Base-by-base conservation (phyloP, 768 basidiomycete genomes). In the Asterophora lycoperdoides region DNA sequence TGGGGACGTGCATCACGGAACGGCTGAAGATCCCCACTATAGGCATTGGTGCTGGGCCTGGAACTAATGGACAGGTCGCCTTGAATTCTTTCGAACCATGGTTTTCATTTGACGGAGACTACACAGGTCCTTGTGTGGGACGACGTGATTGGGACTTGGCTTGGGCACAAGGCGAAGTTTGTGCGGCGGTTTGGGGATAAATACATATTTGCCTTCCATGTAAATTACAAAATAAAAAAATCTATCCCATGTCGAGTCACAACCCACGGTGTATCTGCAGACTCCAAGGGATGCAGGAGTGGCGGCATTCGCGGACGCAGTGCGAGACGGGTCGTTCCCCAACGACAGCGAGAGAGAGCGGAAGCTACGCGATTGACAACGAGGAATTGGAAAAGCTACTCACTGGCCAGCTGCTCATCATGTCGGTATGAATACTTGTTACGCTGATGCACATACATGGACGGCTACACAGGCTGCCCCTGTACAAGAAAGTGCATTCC, bases 1-100 rank as follows among this genome's bases (percentile, higher is more conserved):
- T 99, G 17, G 95, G 84, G 0, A 69, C 71, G 52, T 83, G 84
- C 59, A 79, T 97, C 62, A 93, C 93, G 2, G 70, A 76, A 17
- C 65, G 70, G 9, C 67, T 95, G 46, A 65, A 60, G 23, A 79
- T 93, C 17, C 86, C 91, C 20, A 97, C 93, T 1, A 96, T 99
- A 56, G 95, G 95, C 7, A 97, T 99, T 53, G 95, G 95, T 30
- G 95, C 95, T 0, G 95, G 96, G 2, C 78, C 83, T 8, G 74
- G 74, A 32, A 92, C 88, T 34, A 82, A 69, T 56, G 95, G 95
- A 1, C 95, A 94, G 74, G 78, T 75, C 48, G 41, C 33, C 2
- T 37, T 49, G 7, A 15, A 41, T 47, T 40, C 54, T 43, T 36
- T 41, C 13, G 2, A 18, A 41, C 5, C 15, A 13, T 2, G 4